Evolutionary conservation across 768 basidiomycete genomes (phyloP).

Genomic region (Boletus eberwhitei): DNA sequence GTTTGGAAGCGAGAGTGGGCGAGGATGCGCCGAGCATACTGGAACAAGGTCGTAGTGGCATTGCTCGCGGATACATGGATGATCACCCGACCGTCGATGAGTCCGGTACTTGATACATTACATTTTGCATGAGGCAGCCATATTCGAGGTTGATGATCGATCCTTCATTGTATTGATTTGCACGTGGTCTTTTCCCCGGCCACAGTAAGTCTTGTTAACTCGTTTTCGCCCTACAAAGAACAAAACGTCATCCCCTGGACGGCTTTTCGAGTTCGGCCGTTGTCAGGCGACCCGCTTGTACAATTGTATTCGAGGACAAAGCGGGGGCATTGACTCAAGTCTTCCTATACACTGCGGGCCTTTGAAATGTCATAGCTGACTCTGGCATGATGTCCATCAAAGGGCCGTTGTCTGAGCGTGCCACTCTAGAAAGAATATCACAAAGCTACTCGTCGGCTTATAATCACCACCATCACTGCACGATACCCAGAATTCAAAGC

Average conservation of each 20-base stretch:
- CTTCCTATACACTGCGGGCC: not conserved
- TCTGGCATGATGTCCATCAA: not conserved
- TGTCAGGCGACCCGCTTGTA: not conserved
- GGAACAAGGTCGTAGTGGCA: conserved; percentile 87
- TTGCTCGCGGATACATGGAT: conserved; percentile 83
- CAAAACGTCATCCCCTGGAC: not conserved
- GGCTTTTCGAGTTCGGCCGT: not conserved
- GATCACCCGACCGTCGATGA: conserved; percentile 22
- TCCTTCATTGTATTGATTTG: not conserved
- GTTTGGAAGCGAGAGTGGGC: conserved; percentile 74
- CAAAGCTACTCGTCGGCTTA: not conserved
- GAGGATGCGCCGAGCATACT: conserved; percentile 76
- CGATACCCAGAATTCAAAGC: not conserved
- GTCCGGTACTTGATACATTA: not conserved
- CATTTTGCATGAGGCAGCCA: not conserved
- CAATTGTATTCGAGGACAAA: not conserved
- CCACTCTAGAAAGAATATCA: not conserved
- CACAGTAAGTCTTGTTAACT: not conserved
- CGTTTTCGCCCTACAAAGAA: not conserved
- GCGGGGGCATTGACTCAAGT: not conserved
- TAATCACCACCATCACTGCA: not conserved
- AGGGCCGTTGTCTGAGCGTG: not conserved
- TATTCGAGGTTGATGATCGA: not conserved
- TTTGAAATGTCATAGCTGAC: not conserved
- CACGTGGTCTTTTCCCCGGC: not conserved